phyloP scores from a whole-genome alignment of 441 rosid species.

The Rhodomyrtus psidioides region DNA sequence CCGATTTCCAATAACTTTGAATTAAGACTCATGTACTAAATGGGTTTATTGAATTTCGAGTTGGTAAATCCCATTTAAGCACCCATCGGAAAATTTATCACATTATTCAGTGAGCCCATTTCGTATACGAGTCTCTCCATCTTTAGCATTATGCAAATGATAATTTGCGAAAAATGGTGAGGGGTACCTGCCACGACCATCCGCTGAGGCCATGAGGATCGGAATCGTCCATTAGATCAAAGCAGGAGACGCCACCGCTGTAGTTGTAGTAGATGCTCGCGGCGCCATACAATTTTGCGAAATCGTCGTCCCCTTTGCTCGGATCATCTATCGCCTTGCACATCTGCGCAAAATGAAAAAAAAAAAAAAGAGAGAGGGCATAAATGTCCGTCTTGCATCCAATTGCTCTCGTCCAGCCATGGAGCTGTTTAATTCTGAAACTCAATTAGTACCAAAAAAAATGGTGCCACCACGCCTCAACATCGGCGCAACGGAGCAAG shows the following conservation, averaged over 20 bases:
- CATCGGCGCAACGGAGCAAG: rapidly evolving
- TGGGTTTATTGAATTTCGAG: not conserved
- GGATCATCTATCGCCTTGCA: slow-evolving; percentile 56
- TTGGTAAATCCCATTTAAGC: not conserved
- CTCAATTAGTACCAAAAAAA: not conserved
- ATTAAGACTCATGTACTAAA: not conserved
- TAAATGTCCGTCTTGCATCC: too few species aligned
- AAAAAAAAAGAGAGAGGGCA: too few species aligned
- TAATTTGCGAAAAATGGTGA: not conserved
- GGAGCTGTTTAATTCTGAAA: not conserved
- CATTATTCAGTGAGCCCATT: not conserved
- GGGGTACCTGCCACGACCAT: slow-evolving; percentile 56
- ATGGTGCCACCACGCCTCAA: too few species aligned
- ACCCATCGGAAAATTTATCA: not conserved
- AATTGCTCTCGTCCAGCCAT: not conserved
- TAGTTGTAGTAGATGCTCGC: slow-evolving; percentile 44
- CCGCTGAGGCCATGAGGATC: slow-evolving; percentile 41
- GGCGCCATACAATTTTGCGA: slow-evolving; percentile 38
- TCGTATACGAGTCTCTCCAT: not conserved
- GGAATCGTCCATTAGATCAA: slow-evolving; percentile 22
- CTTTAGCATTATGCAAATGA: not conserved
- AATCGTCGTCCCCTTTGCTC: slow-evolving; percentile 27
- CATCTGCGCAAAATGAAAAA: slow-evolving; percentile 26
- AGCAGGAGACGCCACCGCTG: slow-evolving; percentile 36
- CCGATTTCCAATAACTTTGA: too few species aligned